Conservation (phyloP, 225 moss, liverwort and hornwort genomes). For the Bryum argenteum region DNA sequence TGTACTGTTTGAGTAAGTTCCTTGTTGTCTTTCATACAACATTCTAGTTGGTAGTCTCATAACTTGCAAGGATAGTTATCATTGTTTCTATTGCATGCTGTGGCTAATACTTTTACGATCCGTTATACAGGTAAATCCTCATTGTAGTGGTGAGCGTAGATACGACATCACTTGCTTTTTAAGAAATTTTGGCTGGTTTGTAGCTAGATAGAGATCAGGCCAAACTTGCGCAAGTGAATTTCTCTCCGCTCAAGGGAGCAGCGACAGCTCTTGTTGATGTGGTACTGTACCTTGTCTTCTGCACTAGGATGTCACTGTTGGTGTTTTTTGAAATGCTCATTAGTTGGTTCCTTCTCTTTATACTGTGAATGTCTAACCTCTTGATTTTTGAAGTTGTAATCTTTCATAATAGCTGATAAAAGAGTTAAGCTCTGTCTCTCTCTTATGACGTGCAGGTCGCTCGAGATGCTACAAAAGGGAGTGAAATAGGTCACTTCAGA, state of each 20-base stretch:
- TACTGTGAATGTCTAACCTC: background rate
- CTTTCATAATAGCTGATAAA: constrained; percentile 10
- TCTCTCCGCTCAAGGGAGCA: constrained; percentile 83
- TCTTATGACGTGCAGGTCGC: constrained; percentile 58
- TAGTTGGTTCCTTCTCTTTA: constrained; percentile 7
- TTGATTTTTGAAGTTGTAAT: background rate
- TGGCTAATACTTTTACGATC: constrained; percentile 17
- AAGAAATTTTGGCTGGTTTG: constrained; percentile 16
- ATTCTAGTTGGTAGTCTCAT: background rate
- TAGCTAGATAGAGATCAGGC: constrained; percentile 94
- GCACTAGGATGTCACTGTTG: constrained; percentile 5
- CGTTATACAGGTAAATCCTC: background rate
- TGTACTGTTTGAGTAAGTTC: constrained; percentile 84
- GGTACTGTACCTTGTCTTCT: constrained; percentile 49
- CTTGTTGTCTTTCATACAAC: constrained; percentile 10
- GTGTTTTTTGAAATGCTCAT: constrained; percentile 15
- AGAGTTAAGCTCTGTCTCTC: constrained; percentile 17
- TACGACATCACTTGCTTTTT: constrained; percentile 3
- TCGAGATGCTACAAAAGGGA: constrained; percentile 92
- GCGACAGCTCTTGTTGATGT: constrained; percentile 89
- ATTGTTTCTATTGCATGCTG: constrained; percentile 14
- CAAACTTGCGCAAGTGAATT: constrained; percentile 87
- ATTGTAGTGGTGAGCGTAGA: background rate
- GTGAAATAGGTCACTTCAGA: constrained; percentile 96
- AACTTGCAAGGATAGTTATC: constrained; percentile 10